A percentile compares a stretch with the other conserved stretches of the same genome.
Evolutionary conservation across 2,329 filamentous ascomycete genomes (phyloP).

Genomic region (Colletotrichum falcatum): DNA sequence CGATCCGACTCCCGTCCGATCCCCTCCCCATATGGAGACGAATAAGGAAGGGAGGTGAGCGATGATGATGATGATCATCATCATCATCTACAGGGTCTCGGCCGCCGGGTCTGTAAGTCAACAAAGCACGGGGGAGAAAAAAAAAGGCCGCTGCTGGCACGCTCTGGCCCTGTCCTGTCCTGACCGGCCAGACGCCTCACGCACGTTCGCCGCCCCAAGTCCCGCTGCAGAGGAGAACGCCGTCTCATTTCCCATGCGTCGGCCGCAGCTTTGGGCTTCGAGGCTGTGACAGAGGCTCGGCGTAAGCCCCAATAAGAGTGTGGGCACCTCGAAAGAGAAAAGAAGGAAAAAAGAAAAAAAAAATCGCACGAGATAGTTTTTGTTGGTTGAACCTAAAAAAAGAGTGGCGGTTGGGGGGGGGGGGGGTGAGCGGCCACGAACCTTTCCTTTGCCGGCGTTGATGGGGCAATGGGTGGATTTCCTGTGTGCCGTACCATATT

Average conservation of each 20-base stretch:
- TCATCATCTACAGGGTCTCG: constrained; percentile 17
- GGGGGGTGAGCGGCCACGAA: too few species aligned
- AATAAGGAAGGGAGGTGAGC: background rate
- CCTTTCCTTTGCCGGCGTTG: constrained; percentile 11
- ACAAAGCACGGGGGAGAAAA: background rate
- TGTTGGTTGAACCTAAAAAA: background rate
- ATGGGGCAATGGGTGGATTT: constrained; percentile 9
- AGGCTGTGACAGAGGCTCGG: constrained; percentile 16
- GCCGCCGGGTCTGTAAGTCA: constrained; percentile 8
- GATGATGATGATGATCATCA: background rate
- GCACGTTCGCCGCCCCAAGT: constrained; percentile 14
- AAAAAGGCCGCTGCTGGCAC: background rate
- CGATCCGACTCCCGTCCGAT: background rate
- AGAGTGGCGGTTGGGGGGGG: constrained; percentile 5
- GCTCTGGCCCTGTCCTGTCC: constrained; percentile 31
- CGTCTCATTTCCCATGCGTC: constrained; percentile 34
- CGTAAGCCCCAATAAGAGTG: constrained; percentile 6
- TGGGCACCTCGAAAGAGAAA: constrained; percentile 3
- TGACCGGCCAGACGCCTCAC: background rate
- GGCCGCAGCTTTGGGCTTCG: constrained; percentile 15
- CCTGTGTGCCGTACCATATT: too few species aligned
- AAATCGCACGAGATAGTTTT: too few species aligned
- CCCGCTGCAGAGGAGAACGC: background rate
- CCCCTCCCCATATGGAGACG: background rate
- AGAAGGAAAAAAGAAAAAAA: too few species aligned